Evolutionary conservation across 192 early-diverging fungal species (phyloP), one percentile per base, ranked within the genome.

Genomic region (Chytriomyces confervae): DNA sequence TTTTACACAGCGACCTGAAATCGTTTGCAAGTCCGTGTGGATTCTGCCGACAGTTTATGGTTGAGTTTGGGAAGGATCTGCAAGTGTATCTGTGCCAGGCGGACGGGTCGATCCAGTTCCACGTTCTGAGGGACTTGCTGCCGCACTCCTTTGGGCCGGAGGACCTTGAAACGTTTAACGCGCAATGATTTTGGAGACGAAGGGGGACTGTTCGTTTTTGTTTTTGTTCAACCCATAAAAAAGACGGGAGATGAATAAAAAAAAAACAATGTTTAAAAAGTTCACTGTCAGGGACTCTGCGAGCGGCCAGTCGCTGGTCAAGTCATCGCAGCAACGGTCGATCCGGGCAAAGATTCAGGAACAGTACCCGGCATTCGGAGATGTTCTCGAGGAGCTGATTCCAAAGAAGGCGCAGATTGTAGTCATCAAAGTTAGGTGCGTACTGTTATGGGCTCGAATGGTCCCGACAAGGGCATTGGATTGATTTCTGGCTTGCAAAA

Each of bases 361-460:
- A 61, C 93, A 97, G 79, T 97, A 94, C 79, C 96, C 96, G n/a
- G 85, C 85, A 36, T 84, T 99, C 4, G 92, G 93, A 73, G 83
- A 92, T 13, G 88, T 93, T 80, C 85, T 97, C 60, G 96, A 99
- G 77, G 95, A 97, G 48, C 83, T 99, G 23, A 82, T 99, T 76
- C 98, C 98, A n/a, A 99, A 98, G 79, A 98, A 98, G 83, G 83
- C 93, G 16, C 93, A 91, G 29, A 77, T 98, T 76, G 82, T 93
- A 49, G 89, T 95, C 62, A 88, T 95, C 69, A 98, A 98, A 85
- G 94, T 36, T 1, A 36, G 94, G 93, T 94, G 80, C 67, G 71
- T 24, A 44, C 3, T 57, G 53, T 57, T 57, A 3, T 11, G 29
- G 29, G 29, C 29, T 36, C 2, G 29, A 36, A 36, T 36, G 29